A percentile compares a stretch with the other conserved stretches of the same genome.
Conservation (phyloP, 306 rosid genomes). For the Dryas drummondii region DNA sequence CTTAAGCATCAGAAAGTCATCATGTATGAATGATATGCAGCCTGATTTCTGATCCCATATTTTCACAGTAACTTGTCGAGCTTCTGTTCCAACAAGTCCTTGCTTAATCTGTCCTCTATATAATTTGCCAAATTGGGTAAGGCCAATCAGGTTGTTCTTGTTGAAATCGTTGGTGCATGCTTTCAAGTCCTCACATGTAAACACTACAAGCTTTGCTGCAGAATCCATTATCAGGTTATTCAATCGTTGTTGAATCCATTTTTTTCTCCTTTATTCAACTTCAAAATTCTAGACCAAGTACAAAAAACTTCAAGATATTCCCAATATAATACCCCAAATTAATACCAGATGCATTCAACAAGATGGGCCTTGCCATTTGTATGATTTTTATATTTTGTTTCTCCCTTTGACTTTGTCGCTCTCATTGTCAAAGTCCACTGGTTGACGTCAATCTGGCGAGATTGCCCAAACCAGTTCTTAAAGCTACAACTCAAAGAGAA, state of each 20-base stretch:
- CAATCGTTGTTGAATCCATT: too few species aligned
- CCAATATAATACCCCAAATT: not conserved
- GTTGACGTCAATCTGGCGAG: not conserved
- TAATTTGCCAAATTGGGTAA: slow-evolving; percentile 47
- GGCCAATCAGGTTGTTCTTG: slow-evolving; percentile 43
- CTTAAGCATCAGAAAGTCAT: slow-evolving; percentile 38
- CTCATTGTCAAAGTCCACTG: not conserved
- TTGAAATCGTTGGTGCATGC: slow-evolving; percentile 45
- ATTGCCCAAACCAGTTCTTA: not conserved
- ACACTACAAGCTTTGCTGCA: slow-evolving; percentile 26
- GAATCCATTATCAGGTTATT: slow-evolving; percentile 35
- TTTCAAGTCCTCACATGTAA: slow-evolving; percentile 45
- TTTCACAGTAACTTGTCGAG: slow-evolving; percentile 44
- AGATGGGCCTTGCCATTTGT: not conserved
- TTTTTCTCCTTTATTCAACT: not conserved
- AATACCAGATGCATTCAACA: not conserved
- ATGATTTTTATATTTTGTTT: not conserved
- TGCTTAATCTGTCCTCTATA: slow-evolving; percentile 46
- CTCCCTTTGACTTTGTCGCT: not conserved
- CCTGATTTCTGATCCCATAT: slow-evolving; percentile 45
- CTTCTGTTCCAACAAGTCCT: slow-evolving; percentile 9
- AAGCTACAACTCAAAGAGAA: not conserved
- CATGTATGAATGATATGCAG: slow-evolving; percentile 14
- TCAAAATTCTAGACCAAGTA: not conserved
- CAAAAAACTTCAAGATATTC: not conserved